Conservation (phyloP, 2,329 filamentous ascomycete species). For the Penicillium vulpinum region DNA sequence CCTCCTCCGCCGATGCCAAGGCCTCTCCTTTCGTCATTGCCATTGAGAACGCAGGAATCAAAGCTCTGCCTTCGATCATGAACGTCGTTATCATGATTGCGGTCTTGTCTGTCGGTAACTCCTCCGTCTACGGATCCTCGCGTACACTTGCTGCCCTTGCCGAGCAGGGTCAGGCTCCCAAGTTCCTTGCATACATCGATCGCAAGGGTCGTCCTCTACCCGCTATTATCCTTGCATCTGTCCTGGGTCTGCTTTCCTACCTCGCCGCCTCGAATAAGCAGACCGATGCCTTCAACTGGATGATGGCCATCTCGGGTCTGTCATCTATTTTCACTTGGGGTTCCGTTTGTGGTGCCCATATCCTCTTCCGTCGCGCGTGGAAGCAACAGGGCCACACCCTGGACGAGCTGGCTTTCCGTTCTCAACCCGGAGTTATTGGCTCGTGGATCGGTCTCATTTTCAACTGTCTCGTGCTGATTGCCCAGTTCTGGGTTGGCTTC, state of each 20-base stretch:
- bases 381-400: constrained; percentile 65
- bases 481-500: constrained; percentile 85
- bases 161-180: constrained; percentile 80
- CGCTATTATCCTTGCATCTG: constrained; percentile 67
- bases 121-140: constrained; percentile 85
- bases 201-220: constrained; percentile 75
- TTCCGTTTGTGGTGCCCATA: constrained; percentile 85
- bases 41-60: constrained; percentile 79
- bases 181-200: constrained; percentile 76
- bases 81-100: constrained; percentile 92
- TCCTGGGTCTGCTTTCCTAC: constrained; percentile 73
- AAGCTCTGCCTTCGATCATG: constrained; percentile 81
- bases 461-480: constrained; percentile 73
- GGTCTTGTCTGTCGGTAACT: constrained; percentile 88
- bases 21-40: constrained; percentile 93
- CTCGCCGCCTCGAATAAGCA: constrained; percentile 66
- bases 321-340: constrained; percentile 76
- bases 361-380: constrained; percentile 88
- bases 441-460: constrained; percentile 77
- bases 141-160: constrained; percentile 86
- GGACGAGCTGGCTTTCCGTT: constrained; percentile 75
- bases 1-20: constrained; percentile 63
- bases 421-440: constrained; percentile 74
- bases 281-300: constrained; percentile 71
- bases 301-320: constrained; percentile 72